These are phyloP conservation scores for Nothophoma quercina DNA, from an alignment of 2,329 filamentous ascomycete genomes.

Conservation along the genomic window DNA sequence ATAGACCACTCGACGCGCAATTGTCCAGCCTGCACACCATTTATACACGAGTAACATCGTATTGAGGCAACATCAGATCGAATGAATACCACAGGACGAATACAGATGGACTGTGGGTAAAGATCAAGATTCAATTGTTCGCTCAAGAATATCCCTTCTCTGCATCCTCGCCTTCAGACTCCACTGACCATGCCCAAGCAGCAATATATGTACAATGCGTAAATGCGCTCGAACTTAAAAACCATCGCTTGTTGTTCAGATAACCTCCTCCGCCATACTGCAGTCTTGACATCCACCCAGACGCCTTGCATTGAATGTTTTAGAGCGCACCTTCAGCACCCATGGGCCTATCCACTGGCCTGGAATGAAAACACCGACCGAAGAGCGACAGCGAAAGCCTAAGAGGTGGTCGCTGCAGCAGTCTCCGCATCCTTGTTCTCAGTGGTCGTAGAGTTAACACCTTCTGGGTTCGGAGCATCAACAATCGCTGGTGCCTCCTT, in stretches of 20 bases:
- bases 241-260: background rate
- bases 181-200: constrained; percentile 4
- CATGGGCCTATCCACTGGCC: background rate
- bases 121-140: constrained; percentile 8
- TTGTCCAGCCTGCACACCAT: no score
- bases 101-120: no score
- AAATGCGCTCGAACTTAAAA: background rate
- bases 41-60: no score
- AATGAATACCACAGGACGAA: no score
- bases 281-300: background rate
- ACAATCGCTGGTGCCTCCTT: constrained; percentile 13
- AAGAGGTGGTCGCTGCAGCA: constrained; percentile 12
- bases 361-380: no score
- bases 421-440: constrained; percentile 15
- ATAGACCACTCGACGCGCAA: no score
- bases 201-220: constrained; percentile 21
- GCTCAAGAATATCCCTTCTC: constrained; percentile 10
- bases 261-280: background rate
- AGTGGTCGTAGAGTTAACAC: constrained; percentile 9
- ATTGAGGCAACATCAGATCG: no score
- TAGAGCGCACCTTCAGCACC: background rate
- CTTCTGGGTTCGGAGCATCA: constrained; percentile 10
- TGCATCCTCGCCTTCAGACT: background rate
- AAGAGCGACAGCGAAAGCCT: background rate
- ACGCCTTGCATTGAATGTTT: constrained; percentile 1